phyloP scores from a whole-genome alignment of 768 basidiomycete species.

The Boletales sp. region DNA sequence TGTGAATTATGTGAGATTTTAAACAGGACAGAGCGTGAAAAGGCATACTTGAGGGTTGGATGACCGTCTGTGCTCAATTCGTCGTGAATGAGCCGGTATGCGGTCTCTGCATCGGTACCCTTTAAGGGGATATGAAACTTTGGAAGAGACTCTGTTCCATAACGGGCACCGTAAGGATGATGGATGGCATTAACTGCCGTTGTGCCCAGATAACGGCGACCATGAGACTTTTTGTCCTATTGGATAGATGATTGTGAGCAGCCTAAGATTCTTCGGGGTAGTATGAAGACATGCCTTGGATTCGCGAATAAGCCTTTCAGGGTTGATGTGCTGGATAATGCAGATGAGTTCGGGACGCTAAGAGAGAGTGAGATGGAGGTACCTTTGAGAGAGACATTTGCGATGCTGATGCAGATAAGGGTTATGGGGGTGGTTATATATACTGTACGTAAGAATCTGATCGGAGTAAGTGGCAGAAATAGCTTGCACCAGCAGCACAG shows the following conservation, averaged over 20 bases:
- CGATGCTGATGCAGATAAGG: neutral
- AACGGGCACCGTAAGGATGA: constrained; percentile 59
- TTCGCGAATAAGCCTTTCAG: constrained; percentile 59
- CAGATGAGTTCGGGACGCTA: neutral
- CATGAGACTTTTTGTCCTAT: constrained; percentile 45
- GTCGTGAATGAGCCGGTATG: constrained; percentile 64
- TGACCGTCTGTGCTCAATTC: constrained; percentile 53
- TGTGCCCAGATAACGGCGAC: constrained; percentile 35
- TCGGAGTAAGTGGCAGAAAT: too few species aligned
- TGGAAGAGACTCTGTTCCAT: constrained; percentile 64
- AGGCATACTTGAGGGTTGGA: constrained; percentile 47
- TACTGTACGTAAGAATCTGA: neutral
- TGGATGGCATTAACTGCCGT: constrained; percentile 29
- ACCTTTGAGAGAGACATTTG: constrained; percentile 64
- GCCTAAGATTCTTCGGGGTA: neutral
- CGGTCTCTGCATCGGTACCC: constrained; percentile 51
- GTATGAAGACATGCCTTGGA: constrained; percentile 29
- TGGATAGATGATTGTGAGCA: neutral
- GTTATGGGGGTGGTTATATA: constrained; percentile 9
- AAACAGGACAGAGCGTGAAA: neutral
- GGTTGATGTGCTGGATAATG: constrained; percentile 54
- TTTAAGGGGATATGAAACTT: constrained; percentile 63
- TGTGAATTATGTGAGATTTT: constrained; percentile 4
- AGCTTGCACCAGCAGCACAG: too few species aligned
- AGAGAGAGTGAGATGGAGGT: neutral